Evolutionary conservation across 2,329 filamentous ascomycete species (phyloP), one percentile per base, ranked within the genome.

Genomic region (Monosporascus sp.): DNA sequence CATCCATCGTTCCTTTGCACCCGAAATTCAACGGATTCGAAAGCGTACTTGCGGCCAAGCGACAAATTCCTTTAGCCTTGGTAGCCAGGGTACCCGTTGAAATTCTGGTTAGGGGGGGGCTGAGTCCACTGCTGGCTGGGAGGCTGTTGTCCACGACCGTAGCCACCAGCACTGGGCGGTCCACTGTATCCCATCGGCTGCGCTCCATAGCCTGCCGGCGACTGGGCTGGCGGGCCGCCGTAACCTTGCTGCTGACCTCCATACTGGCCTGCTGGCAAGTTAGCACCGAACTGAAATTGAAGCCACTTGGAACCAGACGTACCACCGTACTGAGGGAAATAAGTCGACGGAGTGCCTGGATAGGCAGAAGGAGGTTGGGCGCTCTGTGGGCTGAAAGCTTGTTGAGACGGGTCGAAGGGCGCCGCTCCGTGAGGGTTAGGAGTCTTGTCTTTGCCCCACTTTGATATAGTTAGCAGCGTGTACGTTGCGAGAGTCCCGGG

Each of bases 371-470:
- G 84, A 61, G 81, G 86, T 73, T 84, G 86, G 63, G 81, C 87
- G 64, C 85, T 90, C 69, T 92, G 89, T 51, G 92, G 84, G 64
- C 83, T 86, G 66, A 84, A 87, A 24, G 77, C 74, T 69, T 83
- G 82, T 64, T 82, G 87, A 63, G 88, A 86, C 69, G 89, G 93
- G 63, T 90, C 90, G 65, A 96, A 95, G 63, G 87, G 88, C 66
- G 54, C 56, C 50, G 56, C 50, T 19, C 88, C 69, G 58, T 74
- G 71, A 56, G 69, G 81, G 62, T 86, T 83, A 27, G 94, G 91
- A 51, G 92, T 91, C 76, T 96, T 96, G 75, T 99, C 94, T 77
- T 99, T 99, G 70, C 94, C 94, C 94, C 94, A 99, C 93, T 97
- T 68, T 40, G 63, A 61, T 57, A 61, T 61, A 56, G 66, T 75